Percentiles rank a stretch among this genome's conserved stretches.
phyloP scores from a whole-genome alignment of 352 stramenopile genomes.

The Pythium graminicola region DNA sequence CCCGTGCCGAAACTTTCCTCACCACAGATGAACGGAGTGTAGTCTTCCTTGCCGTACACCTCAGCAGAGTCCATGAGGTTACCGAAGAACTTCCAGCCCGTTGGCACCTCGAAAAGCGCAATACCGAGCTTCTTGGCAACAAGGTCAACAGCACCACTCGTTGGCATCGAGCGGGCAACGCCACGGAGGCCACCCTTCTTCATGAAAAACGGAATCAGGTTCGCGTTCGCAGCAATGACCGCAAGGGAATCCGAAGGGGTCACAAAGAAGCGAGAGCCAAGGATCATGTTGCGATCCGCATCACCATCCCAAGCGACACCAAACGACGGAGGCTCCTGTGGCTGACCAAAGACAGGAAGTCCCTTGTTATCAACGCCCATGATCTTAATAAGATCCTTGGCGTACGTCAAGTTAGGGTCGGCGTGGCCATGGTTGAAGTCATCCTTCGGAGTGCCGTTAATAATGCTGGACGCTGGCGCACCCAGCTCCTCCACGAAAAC shows the following conservation, averaged over 20 bases:
- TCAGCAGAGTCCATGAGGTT: constrained; percentile 99
- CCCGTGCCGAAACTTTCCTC: constrained; percentile 98
- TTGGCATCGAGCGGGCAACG: constrained; percentile 98
- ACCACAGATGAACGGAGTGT: constrained; percentile 98
- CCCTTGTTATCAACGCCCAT: constrained; percentile 93
- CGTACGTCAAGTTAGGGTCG: constrained; percentile 99
- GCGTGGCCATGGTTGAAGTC: constrained; percentile 97
- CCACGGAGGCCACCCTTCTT: constrained; percentile 87
- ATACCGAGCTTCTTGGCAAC: constrained; percentile 95
- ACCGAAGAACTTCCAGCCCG: constrained; percentile 99
- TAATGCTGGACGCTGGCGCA: constrained; percentile 64
- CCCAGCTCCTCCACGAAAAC: constrained; percentile 97
- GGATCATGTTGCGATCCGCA: constrained; percentile 98
- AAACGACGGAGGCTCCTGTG: constrained; percentile 70
- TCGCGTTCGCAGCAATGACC: constrained; percentile 97
- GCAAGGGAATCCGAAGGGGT: constrained; percentile 98
- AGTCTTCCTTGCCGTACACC: constrained; percentile 94
- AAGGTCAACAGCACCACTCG: constrained; percentile 94
- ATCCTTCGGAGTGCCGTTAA: constrained; percentile 94
- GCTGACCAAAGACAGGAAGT: constrained; percentile 68
- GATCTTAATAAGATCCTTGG: constrained; percentile 92
- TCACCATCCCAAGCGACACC: constrained; percentile 98
- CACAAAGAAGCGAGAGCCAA: constrained; percentile 97
- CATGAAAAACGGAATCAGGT: constrained; percentile 96
- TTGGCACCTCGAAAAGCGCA: constrained; percentile 96